These are phyloP conservation scores for Fomitiporia mediterranea DNA, from an alignment of 1,284 basidiomycete species.

Conservation along the genomic window DNA sequence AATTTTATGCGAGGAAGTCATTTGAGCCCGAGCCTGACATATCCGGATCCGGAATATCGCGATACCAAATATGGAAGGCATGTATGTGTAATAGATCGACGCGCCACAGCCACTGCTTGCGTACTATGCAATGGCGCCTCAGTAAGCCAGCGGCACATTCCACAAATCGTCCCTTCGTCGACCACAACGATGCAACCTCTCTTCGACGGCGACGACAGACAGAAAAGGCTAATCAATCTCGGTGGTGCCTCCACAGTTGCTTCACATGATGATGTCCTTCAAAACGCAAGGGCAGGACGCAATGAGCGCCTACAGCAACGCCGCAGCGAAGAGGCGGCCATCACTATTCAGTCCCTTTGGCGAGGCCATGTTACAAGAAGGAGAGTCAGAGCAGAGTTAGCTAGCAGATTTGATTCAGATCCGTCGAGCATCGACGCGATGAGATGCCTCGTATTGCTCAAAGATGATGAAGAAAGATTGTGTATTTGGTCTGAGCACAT, in stretches of 20 bases:
- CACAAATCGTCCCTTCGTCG: neutral
- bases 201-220: conserved; percentile 42
- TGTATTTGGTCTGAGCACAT: conserved; percentile 47
- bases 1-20: too few relatives aligned
- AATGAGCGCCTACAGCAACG: conserved; percentile 53
- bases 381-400: conserved; percentile 39
- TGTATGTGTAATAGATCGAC: neutral
- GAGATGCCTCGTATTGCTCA: conserved; percentile 56
- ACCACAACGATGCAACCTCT: conserved; percentile 29
- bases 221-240: conserved; percentile 68
- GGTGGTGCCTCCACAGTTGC: conserved; percentile 55
- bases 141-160: neutral
- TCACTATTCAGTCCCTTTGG: conserved; percentile 67
- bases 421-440: conserved; percentile 48
- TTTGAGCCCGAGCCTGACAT: neutral
- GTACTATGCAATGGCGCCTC: neutral
- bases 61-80: neutral
- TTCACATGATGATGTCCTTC: conserved; percentile 52
- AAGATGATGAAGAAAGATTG: conserved; percentile 50
- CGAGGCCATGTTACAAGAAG: conserved; percentile 42
- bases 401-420: conserved; percentile 44
- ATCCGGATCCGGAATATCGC: too few relatives aligned
- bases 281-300: conserved; percentile 54
- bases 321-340: conserved; percentile 50
- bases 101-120: conserved; percentile 1